Conservation (phyloP, 306 rosid species). For the Cyclanthera cordifolia region DNA sequence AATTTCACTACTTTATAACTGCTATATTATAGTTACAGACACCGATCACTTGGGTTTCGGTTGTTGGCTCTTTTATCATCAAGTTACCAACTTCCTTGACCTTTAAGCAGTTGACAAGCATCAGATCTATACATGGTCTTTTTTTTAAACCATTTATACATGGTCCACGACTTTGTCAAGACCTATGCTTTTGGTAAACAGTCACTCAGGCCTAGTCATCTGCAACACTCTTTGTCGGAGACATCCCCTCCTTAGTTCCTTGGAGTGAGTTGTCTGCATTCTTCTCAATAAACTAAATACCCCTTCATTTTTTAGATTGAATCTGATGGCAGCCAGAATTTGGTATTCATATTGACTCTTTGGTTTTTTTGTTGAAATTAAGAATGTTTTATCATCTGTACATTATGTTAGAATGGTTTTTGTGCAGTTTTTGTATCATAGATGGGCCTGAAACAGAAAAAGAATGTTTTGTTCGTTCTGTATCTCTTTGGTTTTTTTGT, state of each 20-base stretch:
- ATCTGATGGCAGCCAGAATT: background rate
- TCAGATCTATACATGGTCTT: background rate
- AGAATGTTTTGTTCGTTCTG: too few relatives aligned
- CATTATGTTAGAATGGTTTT: background rate
- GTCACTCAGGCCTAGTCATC: background rate
- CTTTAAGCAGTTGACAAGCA: background rate
- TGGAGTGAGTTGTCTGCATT: background rate
- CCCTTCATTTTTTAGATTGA: background rate
- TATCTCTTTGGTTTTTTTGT: too few relatives aligned
- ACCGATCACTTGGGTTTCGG: background rate
- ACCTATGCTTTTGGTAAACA: too few relatives aligned
- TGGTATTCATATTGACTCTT: background rate
- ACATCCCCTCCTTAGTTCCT: background rate
- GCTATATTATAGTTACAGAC: background rate
- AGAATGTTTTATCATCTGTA: background rate
- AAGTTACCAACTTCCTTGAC: background rate
- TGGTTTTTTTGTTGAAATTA: background rate
- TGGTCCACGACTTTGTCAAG: background rate
- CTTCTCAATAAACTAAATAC: background rate
- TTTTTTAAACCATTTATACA: too few relatives aligned
- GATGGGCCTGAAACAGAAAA: conserved; percentile 91
- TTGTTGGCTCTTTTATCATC: background rate
- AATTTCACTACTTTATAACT: too few relatives aligned
- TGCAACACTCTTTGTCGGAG: background rate
- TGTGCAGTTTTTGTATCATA: conserved; percentile 71